Evolutionary conservation across 2,329 filamentous ascomycete genomes (phyloP).

Genomic region (Diplodia seriata): DNA sequence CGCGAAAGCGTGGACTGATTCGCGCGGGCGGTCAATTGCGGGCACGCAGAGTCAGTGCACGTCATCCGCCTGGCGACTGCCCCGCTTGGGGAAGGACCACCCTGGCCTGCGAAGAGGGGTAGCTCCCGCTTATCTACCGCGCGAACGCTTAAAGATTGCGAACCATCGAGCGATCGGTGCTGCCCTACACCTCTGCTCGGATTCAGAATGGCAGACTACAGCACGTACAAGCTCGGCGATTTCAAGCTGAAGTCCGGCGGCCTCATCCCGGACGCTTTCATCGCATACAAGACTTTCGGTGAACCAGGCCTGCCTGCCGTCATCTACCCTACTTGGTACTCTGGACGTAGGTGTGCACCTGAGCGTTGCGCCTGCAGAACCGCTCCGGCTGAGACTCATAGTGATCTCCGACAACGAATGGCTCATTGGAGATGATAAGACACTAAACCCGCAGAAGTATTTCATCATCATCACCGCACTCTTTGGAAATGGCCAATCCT

Average conservation of each 20-base stretch:
- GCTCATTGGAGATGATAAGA: conserved; percentile 71
- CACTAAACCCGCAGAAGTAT: conserved; percentile 68
- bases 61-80: neutral
- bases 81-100: conserved; percentile 3
- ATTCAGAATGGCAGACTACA: conserved; percentile 43
- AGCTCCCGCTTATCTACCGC: conserved; percentile 14
- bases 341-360: conserved; percentile 56
- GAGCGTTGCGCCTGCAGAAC: conserved; percentile 16
- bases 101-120: conserved; percentile 2
- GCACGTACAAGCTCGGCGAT: conserved; percentile 67
- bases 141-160: neutral
- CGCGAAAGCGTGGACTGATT: neutral
- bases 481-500: conserved; percentile 73
- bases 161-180: too few species aligned
- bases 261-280: conserved; percentile 67
- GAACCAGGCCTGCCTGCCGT: conserved; percentile 67
- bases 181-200: neutral
- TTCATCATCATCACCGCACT: conserved; percentile 73
- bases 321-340: conserved; percentile 81
- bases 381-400: conserved; percentile 39
- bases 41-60: conserved; percentile 20
- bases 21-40: neutral
- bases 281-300: conserved; percentile 81
- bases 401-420: conserved; percentile 75
- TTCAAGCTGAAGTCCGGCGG: conserved; percentile 71